These are phyloP conservation scores for Cornus kousa DNA, from an alignment of 148 eudicot species.

Conservation along the genomic window DNA sequence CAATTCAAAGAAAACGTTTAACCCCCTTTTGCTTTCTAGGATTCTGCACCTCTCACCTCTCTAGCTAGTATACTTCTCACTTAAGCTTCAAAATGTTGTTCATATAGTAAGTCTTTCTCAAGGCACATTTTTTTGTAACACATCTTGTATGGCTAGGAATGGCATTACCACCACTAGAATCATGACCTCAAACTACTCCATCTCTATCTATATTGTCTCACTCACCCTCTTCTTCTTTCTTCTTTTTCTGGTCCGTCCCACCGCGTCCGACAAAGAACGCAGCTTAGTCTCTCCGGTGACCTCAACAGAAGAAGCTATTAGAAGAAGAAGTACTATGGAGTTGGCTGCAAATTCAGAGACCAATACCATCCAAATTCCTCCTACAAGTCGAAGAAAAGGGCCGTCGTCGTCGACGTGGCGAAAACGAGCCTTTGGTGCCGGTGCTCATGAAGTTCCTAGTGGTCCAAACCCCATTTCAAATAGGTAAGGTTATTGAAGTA, in stretches of 20 bases:
- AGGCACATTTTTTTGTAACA: neutral
- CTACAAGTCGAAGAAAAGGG: neutral
- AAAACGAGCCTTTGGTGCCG: conserved; percentile 10
- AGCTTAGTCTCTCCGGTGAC: neutral
- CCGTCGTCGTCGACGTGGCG: conserved; percentile 8
- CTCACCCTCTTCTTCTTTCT: conserved; percentile 9
- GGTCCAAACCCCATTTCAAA: conserved; percentile 42
- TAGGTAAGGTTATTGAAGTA: conserved; percentile 15
- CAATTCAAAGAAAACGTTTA: neutral
- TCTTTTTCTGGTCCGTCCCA: conserved; percentile 7
- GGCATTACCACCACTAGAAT: conserved; percentile 11
- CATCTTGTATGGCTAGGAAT: conserved; percentile 6
- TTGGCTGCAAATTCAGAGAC: neutral
- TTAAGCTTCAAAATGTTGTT: neutral
- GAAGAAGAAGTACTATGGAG: neutral
- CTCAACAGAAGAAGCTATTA: neutral
- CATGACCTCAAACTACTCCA: neutral
- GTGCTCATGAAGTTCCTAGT: conserved; percentile 42
- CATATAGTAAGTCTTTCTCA: neutral
- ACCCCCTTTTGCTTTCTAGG: conserved; percentile 5
- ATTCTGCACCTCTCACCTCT: neutral
- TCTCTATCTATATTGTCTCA: conserved; percentile 6
- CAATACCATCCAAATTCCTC: conserved; percentile 7
- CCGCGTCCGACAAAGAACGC: neutral
- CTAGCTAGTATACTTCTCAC: conserved; percentile 1